A percentile compares a stretch with the other conserved stretches of the same genome.
phyloP scores from a whole-genome alignment of 371 early-diverging fungal species.

The Actinomortierella wolfii region DNA sequence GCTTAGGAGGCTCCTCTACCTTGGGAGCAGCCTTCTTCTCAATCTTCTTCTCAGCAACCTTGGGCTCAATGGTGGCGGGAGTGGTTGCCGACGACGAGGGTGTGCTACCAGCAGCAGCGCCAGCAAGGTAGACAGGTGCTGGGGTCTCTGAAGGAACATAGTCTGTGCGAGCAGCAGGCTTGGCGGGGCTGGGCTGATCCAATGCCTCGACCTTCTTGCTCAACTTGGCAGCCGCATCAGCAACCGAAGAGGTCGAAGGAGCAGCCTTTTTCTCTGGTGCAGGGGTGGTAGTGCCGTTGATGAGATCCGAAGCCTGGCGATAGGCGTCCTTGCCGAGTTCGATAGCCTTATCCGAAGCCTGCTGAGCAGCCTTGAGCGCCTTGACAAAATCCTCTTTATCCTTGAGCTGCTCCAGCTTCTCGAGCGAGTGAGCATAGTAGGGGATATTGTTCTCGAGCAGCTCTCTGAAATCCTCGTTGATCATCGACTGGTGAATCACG shows the following conservation, averaged over 20 bases:
- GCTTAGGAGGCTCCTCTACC: constrained; percentile 10
- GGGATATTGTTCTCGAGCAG: constrained; percentile 42
- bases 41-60: constrained; percentile 7
- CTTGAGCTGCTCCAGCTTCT: constrained; percentile 36
- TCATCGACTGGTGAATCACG: constrained; percentile 43
- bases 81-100: not conserved
- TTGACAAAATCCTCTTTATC: constrained; percentile 40
- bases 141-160: constrained; percentile 37
- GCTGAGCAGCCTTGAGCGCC: constrained; percentile 12
- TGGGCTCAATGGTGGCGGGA: constrained; percentile 7
- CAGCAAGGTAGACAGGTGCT: constrained; percentile 28
- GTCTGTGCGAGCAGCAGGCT: constrained; percentile 28
- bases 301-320: constrained; percentile 28
- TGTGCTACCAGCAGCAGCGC: constrained; percentile 31
- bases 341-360: constrained; percentile 22
- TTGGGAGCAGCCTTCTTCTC: constrained; percentile 9
- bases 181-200: constrained; percentile 44
- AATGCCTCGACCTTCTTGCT: constrained; percentile 39
- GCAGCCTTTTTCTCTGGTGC: constrained; percentile 26
- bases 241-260: constrained; percentile 1
- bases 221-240: constrained; percentile 1
- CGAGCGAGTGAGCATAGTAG: constrained; percentile 36
- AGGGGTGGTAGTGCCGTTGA: constrained; percentile 46
- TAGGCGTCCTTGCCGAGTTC: constrained; percentile 43
- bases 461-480: constrained; percentile 31